Evolutionary conservation across 495 filamentous ascomycete species (phyloP), one percentile per base, ranked within the genome.

Genomic region (Penicillium mononematosum): DNA sequence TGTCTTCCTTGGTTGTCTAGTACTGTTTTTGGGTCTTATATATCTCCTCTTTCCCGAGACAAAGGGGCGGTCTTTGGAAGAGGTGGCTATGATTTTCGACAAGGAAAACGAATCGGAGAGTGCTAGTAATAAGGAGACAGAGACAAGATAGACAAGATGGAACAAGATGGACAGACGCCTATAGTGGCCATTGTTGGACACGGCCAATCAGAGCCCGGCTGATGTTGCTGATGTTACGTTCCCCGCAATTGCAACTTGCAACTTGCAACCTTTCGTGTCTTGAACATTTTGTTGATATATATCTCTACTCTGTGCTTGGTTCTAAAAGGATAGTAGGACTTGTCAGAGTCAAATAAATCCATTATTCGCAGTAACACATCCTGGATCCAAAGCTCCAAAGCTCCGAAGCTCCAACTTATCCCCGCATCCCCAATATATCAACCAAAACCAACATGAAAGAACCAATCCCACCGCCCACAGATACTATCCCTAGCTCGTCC

Each of bases 1-100:
- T 62, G 81, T 85, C 66, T 87, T 86, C 69, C 78, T 86, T 65
- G 76, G 76, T 39, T 66, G 81, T 63, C 46, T 72, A 27, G 53
- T 75, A 25, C 79, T 87, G 53, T 89, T 87, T 48, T 46, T 86
- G 50, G 46, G 56, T 43, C 77, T 82, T 34, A 81, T 87, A 24
- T 88, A 83, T 72, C 82, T 85, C 74, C 81, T 83, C 71, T 88
- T 85, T 60, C 78, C 86, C 43, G 85, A 88, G 78, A 88, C 85
- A 24, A 80, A 79, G 66, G 82, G 83, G 42, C 81, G 82, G 19
- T 85, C 83, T 20, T 79, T 87, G 45, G 85, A 88, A 70, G 83
- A 86, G 69, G 78, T 87, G 6, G 78, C 78, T 55, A 76, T 77
- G 72, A 77, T 86, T 64, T 85, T 87, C 64, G 83, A 85, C 49